phyloP scores from a whole-genome alignment of 208 protist species.

The Leishmania guyanensis region DNA sequence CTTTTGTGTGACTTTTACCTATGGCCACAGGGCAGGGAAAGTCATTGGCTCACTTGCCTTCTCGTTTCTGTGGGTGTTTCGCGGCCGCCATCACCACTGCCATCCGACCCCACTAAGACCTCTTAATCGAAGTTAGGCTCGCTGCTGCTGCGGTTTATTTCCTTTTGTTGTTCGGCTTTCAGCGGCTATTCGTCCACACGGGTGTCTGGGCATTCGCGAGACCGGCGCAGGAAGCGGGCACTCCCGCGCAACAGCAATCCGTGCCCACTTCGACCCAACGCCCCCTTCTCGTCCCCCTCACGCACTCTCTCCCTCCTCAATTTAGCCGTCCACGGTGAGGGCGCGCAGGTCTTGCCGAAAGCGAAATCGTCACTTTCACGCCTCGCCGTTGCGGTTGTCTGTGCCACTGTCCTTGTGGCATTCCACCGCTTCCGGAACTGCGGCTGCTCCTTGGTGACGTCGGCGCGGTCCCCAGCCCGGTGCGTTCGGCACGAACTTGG shows the following conservation, averaged over 20 bases:
- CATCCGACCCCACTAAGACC: too few species aligned
- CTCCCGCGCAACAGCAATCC: background rate
- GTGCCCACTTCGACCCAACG: background rate
- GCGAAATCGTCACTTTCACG: background rate
- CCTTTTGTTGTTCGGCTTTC: too few species aligned
- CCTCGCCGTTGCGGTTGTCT: background rate
- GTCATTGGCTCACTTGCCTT: background rate
- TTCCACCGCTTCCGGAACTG: constrained; percentile 23
- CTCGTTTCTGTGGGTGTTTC: background rate
- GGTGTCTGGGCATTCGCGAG: background rate
- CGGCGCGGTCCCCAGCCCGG: constrained; percentile 88
- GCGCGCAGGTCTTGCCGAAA: too few species aligned
- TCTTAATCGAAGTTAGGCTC: background rate
- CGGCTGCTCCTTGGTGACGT: constrained; percentile 71
- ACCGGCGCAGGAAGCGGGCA: background rate
- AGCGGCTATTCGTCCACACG: too few species aligned
- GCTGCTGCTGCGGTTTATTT: background rate
- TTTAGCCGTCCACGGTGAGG: background rate
- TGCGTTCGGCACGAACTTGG: constrained; percentile 91
- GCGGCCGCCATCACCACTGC: background rate
- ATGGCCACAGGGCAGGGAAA: too few species aligned
- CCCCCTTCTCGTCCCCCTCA: background rate
- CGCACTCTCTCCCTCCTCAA: background rate
- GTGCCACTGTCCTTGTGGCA: background rate
- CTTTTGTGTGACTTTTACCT: background rate